Base-by-base conservation (phyloP, 1,139 yeast species). In the Kodamaea alishanica region DNA sequence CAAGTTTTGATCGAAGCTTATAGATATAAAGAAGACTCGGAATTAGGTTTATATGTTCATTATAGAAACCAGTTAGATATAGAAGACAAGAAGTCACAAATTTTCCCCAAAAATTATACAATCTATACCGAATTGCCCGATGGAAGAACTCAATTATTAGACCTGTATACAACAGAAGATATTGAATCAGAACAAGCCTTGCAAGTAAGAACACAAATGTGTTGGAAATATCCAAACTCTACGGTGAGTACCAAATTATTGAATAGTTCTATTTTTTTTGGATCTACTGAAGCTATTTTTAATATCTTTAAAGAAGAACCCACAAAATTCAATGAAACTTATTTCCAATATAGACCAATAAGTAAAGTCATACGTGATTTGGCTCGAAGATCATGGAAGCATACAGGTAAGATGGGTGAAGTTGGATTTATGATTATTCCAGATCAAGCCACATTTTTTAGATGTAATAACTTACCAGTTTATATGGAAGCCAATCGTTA, bases 371-470 rank as follows among this genome's bases (percentile, higher is more conserved):
- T 88, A 26, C 78, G 97, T 52, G 96, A 89, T 55, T 63, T 92
- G 44, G 94, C 95, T 3, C 77, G 97, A 60, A 77, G 95, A 50
- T 83, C 96, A 3, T 92, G 98, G 98, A 77, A 75, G 52, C 96
- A 89, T 57, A 70, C 84, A 0, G 54, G 56, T 6, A 55, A 60
- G n/a, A 70, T 72, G 47, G 87, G 79, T 42, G 75, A 82, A 0
- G 75, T 86, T 27, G 82, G 84, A 4, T 69, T 86, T 48, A 70
- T 81, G 46, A 72, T 80, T 31, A 54, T 86, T 36, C 92, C 95
- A 2, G 66, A 73, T 29, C 75, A 77, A 41, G 78, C 86, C 9
- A 70, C 77, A 2, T 89, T 90, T 54, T 74, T 86, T 50, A 75
- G 97, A 51, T 73, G 84, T 37, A 88, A 88, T 58, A 86, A 82